Percentiles rank a stretch among this genome's conserved stretches.
These are phyloP conservation scores for Leccinum subgranulosum DNA, from an alignment of 768 basidiomycete species.

Conservation along the genomic window DNA sequence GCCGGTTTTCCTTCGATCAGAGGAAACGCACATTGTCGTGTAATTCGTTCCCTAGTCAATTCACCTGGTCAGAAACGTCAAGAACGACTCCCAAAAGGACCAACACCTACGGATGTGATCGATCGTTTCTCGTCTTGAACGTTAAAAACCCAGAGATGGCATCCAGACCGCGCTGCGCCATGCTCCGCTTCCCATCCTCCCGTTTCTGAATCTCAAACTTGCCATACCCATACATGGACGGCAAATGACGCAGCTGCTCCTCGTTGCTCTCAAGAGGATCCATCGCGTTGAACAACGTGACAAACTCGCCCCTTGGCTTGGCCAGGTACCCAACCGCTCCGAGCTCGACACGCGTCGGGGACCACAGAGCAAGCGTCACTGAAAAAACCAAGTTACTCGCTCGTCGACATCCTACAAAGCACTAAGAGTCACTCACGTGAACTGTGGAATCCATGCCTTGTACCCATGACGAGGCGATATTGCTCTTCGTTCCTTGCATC, in stretches of 20 bases:
- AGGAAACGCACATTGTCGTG: conserved; percentile 56
- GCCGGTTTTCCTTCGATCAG: conserved; percentile 62
- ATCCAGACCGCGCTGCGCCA: conserved; percentile 55
- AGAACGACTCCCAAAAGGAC: background rate
- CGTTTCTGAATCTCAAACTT: conserved; percentile 42
- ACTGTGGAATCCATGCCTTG: conserved; percentile 67
- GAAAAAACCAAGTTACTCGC: background rate
- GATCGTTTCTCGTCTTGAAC: conserved; percentile 38
- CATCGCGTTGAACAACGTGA: conserved; percentile 70
- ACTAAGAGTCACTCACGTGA: conserved; percentile 44
- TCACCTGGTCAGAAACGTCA: background rate
- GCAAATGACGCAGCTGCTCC: conserved; percentile 43
- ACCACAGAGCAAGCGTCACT: conserved; percentile 74
- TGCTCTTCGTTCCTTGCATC: conserved; percentile 58
- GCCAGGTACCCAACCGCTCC: conserved; percentile 76
- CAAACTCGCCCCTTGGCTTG: conserved; percentile 65
- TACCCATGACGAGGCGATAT: conserved; percentile 52
- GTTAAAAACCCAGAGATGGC: conserved; percentile 48
- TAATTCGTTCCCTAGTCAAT: conserved; percentile 39
- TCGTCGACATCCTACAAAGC: background rate
- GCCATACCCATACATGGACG: conserved; percentile 65
- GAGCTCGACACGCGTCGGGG: conserved; percentile 55
- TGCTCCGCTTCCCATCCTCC: conserved; percentile 52
- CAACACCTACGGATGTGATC: conserved; percentile 38
- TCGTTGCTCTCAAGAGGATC: conserved; percentile 46